Percentiles rank a stretch among this genome's conserved stretches.
Evolutionary conservation across 495 filamentous ascomycete species (phyloP).

Genomic region (Penicillium canescens): DNA sequence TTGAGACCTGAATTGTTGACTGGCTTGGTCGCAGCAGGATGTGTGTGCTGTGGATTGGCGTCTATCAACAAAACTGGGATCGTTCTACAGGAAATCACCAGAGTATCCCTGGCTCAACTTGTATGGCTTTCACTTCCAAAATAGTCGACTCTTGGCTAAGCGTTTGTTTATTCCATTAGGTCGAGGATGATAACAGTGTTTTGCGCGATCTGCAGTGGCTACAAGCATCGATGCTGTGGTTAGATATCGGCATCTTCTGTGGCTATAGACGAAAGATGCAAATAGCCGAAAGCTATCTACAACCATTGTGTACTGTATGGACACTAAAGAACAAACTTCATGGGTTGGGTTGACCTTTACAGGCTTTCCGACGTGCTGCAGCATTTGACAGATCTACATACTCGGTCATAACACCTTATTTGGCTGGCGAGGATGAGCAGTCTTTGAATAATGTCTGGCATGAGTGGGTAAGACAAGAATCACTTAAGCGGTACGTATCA

Average conservation of each 20-base stretch:
- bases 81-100: slow-evolving; percentile 54
- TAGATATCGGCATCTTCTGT: slow-evolving; percentile 61
- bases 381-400: slow-evolving; percentile 47
- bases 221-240: slow-evolving; percentile 52
- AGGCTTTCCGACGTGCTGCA: slow-evolving; percentile 21
- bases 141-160: neutral
- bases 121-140: slow-evolving; percentile 13
- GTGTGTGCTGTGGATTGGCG: slow-evolving; percentile 50
- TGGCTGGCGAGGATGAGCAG: slow-evolving; percentile 40
- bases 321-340: neutral
- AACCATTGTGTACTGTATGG: slow-evolving; percentile 46
- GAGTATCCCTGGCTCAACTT: slow-evolving; percentile 45
- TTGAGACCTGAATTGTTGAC: slow-evolving; percentile 55
- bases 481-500: slow-evolving; percentile 35
- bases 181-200: slow-evolving; percentile 56
- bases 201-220: slow-evolving; percentile 55
- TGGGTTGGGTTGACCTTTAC: neutral
- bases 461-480: slow-evolving; percentile 48
- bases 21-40: slow-evolving; percentile 54
- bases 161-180: slow-evolving; percentile 17
- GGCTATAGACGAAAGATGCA: slow-evolving; percentile 65
- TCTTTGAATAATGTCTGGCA: slow-evolving; percentile 54
- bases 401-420: slow-evolving; percentile 34
- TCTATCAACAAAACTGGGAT: slow-evolving; percentile 60
- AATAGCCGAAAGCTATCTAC: slow-evolving; percentile 57